Base-by-base conservation (phyloP, 352 stramenopile genomes). In the Phytophthora europaea region DNA sequence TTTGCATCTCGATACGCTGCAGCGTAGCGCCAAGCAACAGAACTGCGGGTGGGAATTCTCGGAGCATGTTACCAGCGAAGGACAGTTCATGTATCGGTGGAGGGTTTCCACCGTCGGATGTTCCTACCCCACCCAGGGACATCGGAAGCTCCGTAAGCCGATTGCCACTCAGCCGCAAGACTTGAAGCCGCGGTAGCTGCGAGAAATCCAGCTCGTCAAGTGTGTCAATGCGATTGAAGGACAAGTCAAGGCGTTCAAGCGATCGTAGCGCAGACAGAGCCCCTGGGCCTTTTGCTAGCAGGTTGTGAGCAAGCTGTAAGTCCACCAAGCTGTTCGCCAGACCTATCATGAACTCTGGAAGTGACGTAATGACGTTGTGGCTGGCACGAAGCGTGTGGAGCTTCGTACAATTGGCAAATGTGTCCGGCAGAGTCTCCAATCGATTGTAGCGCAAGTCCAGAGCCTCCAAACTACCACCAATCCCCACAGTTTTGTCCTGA, bases 361-460 rank as follows among this genome's bases (percentile, higher is more conserved):
- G 22, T 0, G 51, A 63, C 6, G 50, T 31, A 23, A 94, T 54
- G 8, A 48, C 60, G 54, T 94, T 94, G 60, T 91, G 89, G 16
- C 78, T 78, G 0, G 53, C 77, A 18, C 77, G 79, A 16, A 93
- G 57, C 9, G 86, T 54, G 26, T 70, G 61, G 18, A 94, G 75
- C 48, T 77, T 80, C 2, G 50, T 73, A 26, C 89, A 76, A 13
- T 73, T 79, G 2, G 61, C 66, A 15, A 94, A 78, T 0, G 83
- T 89, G 2, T 61, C 13, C 0, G 88, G 88, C 16, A 93, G 33
- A 13, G 18, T 38, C 7, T 72, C 57, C 1, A 94, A 50, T 10
- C 75, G 68, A 65, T 94, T 94, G 72, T 93, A 87, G 52, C 91
- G 85, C 54, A 93, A 61, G 40, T 94, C 88, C 18, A 94, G 65